Conservation (phyloP, 192 early-diverging fungal species). For the Pilaira anomala region DNA sequence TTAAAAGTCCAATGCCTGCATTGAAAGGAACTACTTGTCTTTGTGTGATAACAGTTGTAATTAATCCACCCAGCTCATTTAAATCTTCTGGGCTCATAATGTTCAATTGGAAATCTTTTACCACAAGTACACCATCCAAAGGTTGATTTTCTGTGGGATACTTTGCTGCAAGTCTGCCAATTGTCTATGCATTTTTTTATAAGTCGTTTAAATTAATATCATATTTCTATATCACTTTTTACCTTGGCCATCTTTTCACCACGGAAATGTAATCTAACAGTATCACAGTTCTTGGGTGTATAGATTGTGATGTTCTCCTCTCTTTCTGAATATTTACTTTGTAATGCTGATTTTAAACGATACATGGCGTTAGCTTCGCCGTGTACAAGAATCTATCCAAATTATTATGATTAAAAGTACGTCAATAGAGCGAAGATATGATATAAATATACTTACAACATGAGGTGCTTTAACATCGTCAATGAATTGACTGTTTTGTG, state of each 20-base stretch:
- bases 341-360: slow-evolving; percentile 79
- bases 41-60: slow-evolving; percentile 74
- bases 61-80: slow-evolving; percentile 72
- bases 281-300: slow-evolving; percentile 86
- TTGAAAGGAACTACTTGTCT: slow-evolving; percentile 71
- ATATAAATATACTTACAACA: slow-evolving; percentile 61
- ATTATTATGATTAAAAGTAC: neutral
- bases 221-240: too few species aligned
- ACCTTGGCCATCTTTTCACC: slow-evolving; percentile 95
- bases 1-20: slow-evolving; percentile 74
- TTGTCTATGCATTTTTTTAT: slow-evolving; percentile 60
- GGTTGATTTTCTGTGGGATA: slow-evolving; percentile 66
- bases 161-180: slow-evolving; percentile 78
- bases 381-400: slow-evolving; percentile 78
- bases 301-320: slow-evolving; percentile 81
- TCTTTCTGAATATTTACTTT: slow-evolving; percentile 75
- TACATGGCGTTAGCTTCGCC: slow-evolving; percentile 95
- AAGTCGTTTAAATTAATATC: too few species aligned
- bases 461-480: slow-evolving; percentile 90
- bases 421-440: too few species aligned
- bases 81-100: slow-evolving; percentile 82
- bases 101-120: slow-evolving; percentile 87
- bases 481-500: slow-evolving; percentile 95
- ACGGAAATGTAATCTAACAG: slow-evolving; percentile 86
- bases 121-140: slow-evolving; percentile 78